These are phyloP conservation scores for Agaricus sinodeliciosus DNA, from an alignment of 768 basidiomycete species.

Conservation along the genomic window DNA sequence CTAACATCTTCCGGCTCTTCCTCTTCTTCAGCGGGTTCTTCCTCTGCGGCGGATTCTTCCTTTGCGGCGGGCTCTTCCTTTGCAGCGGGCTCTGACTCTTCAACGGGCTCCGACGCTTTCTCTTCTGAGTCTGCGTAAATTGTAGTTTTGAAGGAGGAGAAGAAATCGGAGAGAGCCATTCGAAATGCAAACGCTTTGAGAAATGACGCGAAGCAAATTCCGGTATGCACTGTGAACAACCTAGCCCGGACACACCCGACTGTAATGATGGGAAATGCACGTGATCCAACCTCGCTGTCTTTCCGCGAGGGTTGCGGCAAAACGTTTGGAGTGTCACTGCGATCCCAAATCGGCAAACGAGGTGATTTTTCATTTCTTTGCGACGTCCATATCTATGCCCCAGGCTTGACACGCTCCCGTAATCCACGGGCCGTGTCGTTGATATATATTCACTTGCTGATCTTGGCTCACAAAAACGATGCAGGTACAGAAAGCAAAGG, in stretches of 20 bases:
- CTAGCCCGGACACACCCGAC: neutral
- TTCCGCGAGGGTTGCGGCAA: neutral
- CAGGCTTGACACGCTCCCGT: too few relatives aligned
- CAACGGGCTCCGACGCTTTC: slow-evolving; percentile 38
- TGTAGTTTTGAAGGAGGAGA: slow-evolving; percentile 39
- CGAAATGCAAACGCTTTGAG: neutral
- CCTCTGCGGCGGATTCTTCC: slow-evolving; percentile 23
- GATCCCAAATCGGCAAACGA: too few relatives aligned
- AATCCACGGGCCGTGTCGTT: too few relatives aligned
- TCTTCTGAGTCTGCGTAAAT: slow-evolving; percentile 40
- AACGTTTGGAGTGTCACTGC: too few relatives aligned
- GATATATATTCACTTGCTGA: too few relatives aligned
- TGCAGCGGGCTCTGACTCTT: slow-evolving; percentile 27
- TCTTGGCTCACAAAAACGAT: too few relatives aligned
- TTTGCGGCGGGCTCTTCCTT: slow-evolving; percentile 23
- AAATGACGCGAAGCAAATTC: neutral
- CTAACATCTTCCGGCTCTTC: slow-evolving; percentile 76
- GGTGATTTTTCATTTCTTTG: too few relatives aligned
- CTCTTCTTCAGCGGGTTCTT: slow-evolving; percentile 20
- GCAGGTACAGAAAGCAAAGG: too few relatives aligned
- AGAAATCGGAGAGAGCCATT: slow-evolving; percentile 20
- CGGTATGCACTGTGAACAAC: neutral
- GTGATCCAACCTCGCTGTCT: neutral
- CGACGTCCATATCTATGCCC: too few relatives aligned
- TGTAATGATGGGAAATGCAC: neutral